Percentiles rank a stretch among this genome's conserved stretches.
Evolutionary conservation across 1,284 basidiomycete species (phyloP).

Genomic region (Ganoderma lucidum): DNA sequence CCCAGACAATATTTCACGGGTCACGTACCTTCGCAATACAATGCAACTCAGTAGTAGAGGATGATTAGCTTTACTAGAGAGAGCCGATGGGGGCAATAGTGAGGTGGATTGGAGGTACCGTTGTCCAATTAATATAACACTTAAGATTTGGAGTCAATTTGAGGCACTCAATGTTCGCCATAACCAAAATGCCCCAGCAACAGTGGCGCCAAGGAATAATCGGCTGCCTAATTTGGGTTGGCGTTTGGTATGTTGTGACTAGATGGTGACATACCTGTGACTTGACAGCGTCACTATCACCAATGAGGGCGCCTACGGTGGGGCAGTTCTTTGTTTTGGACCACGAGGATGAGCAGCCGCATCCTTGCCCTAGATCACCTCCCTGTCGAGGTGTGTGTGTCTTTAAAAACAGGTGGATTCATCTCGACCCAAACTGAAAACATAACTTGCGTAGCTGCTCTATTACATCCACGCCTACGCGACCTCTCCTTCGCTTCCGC

Average conservation of each 20-base stretch:
- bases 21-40: too few species aligned
- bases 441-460: conserved; percentile 58
- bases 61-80: too few species aligned
- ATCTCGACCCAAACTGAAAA: neutral
- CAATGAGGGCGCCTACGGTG: neutral
- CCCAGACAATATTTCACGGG: too few species aligned
- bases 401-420: too few species aligned
- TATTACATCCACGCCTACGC: conserved; percentile 78
- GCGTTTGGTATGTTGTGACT: conserved; percentile 1
- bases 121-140: too few species aligned
- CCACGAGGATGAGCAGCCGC: conserved; percentile 3
- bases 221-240: neutral
- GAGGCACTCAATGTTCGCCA: too few species aligned
- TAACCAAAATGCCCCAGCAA: too few species aligned
- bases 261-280: neutral
- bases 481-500: conserved; percentile 65
- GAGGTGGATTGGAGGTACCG: too few species aligned
- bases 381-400: conserved; percentile 29
- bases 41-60: too few species aligned
- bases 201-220: neutral
- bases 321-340: neutral
- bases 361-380: conserved; percentile 20
- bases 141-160: too few species aligned
- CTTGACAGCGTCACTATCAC: neutral
- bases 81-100: too few species aligned